Evolutionary conservation across 768 basidiomycete genomes (phyloP), one percentile per base, ranked within the genome.

Genomic region (Steccherinum ochraceum): DNA sequence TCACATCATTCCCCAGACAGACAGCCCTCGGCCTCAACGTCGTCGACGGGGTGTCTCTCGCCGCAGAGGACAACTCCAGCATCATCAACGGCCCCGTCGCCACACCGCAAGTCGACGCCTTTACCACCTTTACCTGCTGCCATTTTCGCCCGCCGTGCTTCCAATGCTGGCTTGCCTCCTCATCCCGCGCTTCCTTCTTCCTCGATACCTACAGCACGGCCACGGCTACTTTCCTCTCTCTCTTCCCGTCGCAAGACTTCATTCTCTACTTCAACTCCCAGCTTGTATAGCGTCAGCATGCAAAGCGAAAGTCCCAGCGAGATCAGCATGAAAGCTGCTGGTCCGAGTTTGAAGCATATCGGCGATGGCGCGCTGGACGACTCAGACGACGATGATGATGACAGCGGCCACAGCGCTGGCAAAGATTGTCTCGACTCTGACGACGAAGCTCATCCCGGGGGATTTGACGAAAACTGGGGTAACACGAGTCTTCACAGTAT

Each of bases 341-440:
- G 41, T 5, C 41, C 66, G 10, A 86, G 78, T 52, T 67, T 79
- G 25, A 70, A 79, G 1, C 81, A 88, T 58, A 79, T 84, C 11
- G 88, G 88, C 3, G 89, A 89, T 59, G 86, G 88, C 23, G 85
- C 83, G 1, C 66, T 91, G 3, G 84, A 86, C 52, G 86, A 89
- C 59, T 89, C 86, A 0, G 87, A 89, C 67, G 86, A 86, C 53
- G 46, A 66, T 58, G 35, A 59, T 48, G 62, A 56, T 3, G 61
- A 59, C 45, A 70, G 62, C 5, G 70, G 71, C 57, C 71, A 69
- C 43, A 67, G 73, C 48, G 69, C 76, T 46, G 42, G 16, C 25
- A 46, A 27, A 7, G 43, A 45, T 40, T 48, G 16, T 3, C 21
- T 26, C 47, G 45, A 52, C 5, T 20, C 25, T 12, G 50, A 52